Evolutionary conservation across 441 rosid genomes (phyloP).

Genomic region (Erodium trifolium): DNA sequence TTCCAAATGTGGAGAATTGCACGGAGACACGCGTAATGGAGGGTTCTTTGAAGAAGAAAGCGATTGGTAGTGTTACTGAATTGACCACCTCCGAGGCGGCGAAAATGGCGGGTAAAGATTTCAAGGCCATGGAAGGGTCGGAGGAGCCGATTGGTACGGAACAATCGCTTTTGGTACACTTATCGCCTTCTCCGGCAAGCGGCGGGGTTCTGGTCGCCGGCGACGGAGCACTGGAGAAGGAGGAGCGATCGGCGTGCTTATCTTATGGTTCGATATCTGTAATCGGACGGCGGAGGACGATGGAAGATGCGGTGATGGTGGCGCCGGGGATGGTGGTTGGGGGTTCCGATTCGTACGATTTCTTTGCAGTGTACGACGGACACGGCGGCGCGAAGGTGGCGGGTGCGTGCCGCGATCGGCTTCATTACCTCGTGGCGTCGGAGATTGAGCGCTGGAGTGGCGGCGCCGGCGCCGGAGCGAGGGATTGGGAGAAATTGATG

Average conservation of each 20-base stretch:
- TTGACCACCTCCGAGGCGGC: conserved; percentile 2
- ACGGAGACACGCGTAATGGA: too few species aligned
- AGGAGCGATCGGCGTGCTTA: neutral
- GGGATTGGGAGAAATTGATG: conserved; percentile 30
- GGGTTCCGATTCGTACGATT: conserved; percentile 22
- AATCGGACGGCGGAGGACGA: conserved; percentile 29
- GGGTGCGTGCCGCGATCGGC: conserved; percentile 20
- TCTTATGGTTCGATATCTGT: conserved; percentile 30
- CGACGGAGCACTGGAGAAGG: neutral
- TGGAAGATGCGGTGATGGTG: conserved; percentile 31
- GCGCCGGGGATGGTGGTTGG: conserved; percentile 19
- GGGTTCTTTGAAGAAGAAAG: neutral
- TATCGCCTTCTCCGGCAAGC: neutral
- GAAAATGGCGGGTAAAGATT: neutral
- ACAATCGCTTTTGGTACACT: neutral
- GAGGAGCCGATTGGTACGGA: neutral
- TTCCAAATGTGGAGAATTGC: neutral
- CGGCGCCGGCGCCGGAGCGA: neutral
- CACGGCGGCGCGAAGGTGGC: conserved; percentile 28
- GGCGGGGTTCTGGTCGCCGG: neutral
- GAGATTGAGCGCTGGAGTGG: conserved; percentile 19
- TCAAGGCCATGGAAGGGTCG: neutral
- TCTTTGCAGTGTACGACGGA: conserved; percentile 33
- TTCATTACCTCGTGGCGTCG: conserved; percentile 26
- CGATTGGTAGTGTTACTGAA: conserved; percentile 9